These are phyloP conservation scores for Coemansia sp. DNA, from an alignment of 371 early-diverging fungal species.

Conservation along the genomic window DNA sequence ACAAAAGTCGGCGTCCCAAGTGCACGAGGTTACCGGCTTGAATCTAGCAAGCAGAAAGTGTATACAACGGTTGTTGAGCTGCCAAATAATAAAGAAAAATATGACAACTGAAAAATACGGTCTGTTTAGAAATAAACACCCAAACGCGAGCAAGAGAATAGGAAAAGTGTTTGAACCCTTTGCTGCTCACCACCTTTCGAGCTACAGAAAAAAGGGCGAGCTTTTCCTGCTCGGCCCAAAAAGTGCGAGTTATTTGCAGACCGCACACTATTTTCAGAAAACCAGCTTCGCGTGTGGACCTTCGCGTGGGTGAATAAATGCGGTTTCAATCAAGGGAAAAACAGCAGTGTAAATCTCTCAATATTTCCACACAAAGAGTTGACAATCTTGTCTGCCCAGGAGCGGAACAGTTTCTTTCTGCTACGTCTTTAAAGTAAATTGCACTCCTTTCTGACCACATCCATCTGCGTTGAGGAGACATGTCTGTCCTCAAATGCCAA, in stretches of 20 bases:
- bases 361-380: not conserved
- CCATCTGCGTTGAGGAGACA: not conserved
- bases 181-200: not conserved
- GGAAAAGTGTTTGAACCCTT: not conserved
- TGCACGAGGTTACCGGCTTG: not conserved
- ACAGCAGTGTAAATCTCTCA: not conserved
- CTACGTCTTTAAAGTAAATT: not conserved
- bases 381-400: not conserved
- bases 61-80: not conserved
- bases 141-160: not conserved
- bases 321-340: not conserved
- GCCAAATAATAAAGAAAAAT: not conserved
- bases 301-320: too few relatives aligned
- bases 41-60: not conserved
- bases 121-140: not conserved
- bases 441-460: not conserved
- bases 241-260: not conserved
- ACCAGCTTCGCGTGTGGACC: not conserved
- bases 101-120: not conserved
- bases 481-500: not conserved
- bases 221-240: not conserved
- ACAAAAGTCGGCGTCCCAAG: not conserved
- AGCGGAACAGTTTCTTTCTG: not conserved
- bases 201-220: not conserved
- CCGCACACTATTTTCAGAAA: constrained; percentile 1